Base-by-base conservation (phyloP, 139 green algal genomes). In the Coccomyxa sp. region DNA sequence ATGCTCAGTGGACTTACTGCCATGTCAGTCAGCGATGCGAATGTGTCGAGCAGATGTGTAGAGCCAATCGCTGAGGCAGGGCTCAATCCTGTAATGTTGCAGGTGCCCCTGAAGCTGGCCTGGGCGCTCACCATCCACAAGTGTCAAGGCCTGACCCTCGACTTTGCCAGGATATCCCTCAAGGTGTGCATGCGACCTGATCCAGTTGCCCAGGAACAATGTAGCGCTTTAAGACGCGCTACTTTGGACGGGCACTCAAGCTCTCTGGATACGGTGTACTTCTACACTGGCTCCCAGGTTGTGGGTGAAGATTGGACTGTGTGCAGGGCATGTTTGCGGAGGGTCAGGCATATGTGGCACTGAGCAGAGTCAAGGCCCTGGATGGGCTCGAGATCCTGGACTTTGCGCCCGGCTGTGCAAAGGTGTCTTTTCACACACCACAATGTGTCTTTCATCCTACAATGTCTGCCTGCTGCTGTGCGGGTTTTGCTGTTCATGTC, bases 81-180 rank as follows among this genome's bases (percentile, higher is more conserved):
- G n/a, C n/a, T n/a, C n/a, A n/a, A n/a, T n/a, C n/a, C n/a, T n/a
- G 27, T 8, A 39, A 41, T 58, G 1, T 8, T 72, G 39, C 81
- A 90, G 82, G 40, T 94, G 14, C 92, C 92, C 0, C 85, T 97
- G 68, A 92, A 91, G 86, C 86, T 95, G 36, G 90, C 89, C 2
- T 95, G 89, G 89, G 90, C 92, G 0, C 69, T 97, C 55, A 93
- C 90, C 33, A 88, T 96, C n/a, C 92, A 94, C 87, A 94, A 93
- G 79, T 89, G 84, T 75, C 88, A 92, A 68, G 92, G 92, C 38
- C 86, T 96, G 83, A 92, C 89, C 0, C 83, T 97, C 39, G 90
- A 96, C 82, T 39, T 84, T 24, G 80, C 85, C 40, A 83, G 85
- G 54, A 85, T 90, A 18, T 58, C 68, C 24, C 81, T 90, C 1